Conservation (phyloP, 768 basidiomycete genomes). For the Boletus edulis region DNA sequence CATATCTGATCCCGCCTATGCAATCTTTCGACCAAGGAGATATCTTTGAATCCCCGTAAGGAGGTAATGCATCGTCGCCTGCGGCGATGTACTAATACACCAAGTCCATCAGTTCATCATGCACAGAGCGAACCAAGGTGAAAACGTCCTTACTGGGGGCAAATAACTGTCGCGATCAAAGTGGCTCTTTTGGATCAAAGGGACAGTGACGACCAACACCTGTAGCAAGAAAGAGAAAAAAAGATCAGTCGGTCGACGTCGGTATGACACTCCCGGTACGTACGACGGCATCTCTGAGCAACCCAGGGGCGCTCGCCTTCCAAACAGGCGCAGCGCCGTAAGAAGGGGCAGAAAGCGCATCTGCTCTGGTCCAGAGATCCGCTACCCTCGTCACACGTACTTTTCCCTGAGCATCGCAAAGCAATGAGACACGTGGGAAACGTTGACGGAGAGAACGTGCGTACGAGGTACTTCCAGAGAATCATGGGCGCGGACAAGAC, state of each 20-base stretch:
- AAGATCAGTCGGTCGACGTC: background rate
- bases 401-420: conserved; percentile 37
- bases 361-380: conserved; percentile 40
- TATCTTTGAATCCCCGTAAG: conserved; percentile 28
- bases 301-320: conserved; percentile 40
- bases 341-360: conserved; percentile 27
- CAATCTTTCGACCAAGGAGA: conserved; percentile 26
- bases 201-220: conserved; percentile 41
- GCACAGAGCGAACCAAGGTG: background rate
- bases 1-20: conserved; percentile 31
- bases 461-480: conserved; percentile 45
- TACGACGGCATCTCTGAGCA: conserved; percentile 39
- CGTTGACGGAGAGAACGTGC: background rate
- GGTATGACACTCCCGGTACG: conserved; percentile 5
- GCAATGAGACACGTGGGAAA: background rate
- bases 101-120: background rate
- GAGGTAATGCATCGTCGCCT: conserved; percentile 33
- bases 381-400: conserved; percentile 37
- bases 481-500: conserved; percentile 41
- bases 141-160: conserved; percentile 38
- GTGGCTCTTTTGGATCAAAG: conserved; percentile 26
- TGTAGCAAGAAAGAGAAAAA: conserved; percentile 13
- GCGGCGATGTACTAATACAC: conserved; percentile 38
- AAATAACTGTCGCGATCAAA: conserved; percentile 44
- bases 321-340: conserved; percentile 36